Conservation (phyloP, 2,329 filamentous ascomycete genomes). For the Tolypocladium pustulatum region DNA sequence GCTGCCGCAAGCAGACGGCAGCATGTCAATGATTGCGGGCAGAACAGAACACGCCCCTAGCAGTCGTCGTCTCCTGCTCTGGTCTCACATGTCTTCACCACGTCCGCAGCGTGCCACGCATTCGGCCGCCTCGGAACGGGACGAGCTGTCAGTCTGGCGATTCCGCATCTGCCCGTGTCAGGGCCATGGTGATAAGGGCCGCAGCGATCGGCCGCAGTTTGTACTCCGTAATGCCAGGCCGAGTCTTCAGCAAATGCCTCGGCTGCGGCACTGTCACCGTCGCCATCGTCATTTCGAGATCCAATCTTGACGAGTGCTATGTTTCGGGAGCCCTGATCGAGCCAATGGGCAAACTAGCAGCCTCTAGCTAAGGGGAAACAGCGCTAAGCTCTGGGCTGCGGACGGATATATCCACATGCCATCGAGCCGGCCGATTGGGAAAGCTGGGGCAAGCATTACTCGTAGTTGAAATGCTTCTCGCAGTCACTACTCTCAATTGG, state of each 20-base stretch:
- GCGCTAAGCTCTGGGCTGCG: neutral
- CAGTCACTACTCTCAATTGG: neutral
- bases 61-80: neutral
- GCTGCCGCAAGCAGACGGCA: neutral
- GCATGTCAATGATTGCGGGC: neutral
- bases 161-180: neutral
- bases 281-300: neutral
- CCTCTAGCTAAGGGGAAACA: neutral
- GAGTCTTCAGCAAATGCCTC: neutral
- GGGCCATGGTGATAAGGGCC: neutral
- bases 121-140: neutral
- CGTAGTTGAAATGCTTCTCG: too few relatives aligned
- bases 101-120: neutral
- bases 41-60: neutral
- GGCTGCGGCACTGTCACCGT: neutral
- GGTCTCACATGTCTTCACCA: neutral
- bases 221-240: neutral
- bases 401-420: neutral
- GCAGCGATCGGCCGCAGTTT: neutral
- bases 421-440: neutral
- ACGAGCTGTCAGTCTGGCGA: neutral
- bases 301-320: neutral
- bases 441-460: neutral
- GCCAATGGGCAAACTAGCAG: neutral
- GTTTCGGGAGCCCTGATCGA: neutral